Evolutionary conservation across 345 rosid species (phyloP), one percentile per base, ranked within the genome.

Genomic region (Cochlearia excelsa): DNA sequence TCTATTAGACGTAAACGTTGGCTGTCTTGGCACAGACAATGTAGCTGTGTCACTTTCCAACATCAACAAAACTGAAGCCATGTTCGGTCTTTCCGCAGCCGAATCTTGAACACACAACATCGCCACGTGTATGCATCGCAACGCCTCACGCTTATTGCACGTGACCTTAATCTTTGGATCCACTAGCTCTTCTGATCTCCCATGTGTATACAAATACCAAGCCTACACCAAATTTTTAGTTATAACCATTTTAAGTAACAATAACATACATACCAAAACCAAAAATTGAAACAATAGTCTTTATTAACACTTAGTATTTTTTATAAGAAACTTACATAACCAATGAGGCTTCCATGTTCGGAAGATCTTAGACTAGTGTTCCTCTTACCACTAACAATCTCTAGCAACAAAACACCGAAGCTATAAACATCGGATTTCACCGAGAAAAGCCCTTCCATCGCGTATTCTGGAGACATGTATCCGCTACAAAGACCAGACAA

Each of bases 91-190:
- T 6, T 78, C 52, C 27, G 61, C 68, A 52, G 96, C 80, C 0
- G 83, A 74, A 57, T 92, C 95, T 66, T 92, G 96, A 38, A 82
- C 98, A 61, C 98, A 88, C 9, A 88, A 28, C 68, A 91, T 82
- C 4, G 90, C 96, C 31, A 91, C 77, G 3, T 92, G 88, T 59
- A 92, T 73, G 74, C 96, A 92, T 61, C 82, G 80, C 64, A 77
- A 31, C 0, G 68, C 86, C 74, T 86, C 84, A 27, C 68, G 61
- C 6, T 60, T 40, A 28, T 75, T 61, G 61, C 76, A 70, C 10
- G 83, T 70, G 34, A 51, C 71, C 41, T 68, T 72, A 3, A 83
- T 79, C 26, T 69, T 65, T 38, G 79, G 72, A 66, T 92, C 95
- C 11, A 88, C 64, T 0, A 92, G 69, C 29, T 88, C 98, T 63